phyloP scores from a whole-genome alignment of 2,329 filamentous ascomycete genomes.

The Graphiopsis chlorocephala region DNA sequence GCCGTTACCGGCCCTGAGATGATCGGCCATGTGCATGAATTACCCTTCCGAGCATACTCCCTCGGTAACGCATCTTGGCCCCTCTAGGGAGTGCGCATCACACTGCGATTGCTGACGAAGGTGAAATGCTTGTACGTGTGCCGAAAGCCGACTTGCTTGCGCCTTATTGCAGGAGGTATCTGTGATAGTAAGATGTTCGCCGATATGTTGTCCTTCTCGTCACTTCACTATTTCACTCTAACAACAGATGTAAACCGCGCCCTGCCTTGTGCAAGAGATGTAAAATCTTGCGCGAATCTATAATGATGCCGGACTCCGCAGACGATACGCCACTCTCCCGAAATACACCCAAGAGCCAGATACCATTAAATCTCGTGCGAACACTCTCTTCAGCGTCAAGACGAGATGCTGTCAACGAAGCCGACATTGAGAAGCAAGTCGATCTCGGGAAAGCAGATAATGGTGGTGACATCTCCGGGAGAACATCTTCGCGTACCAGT shows the following conservation, averaged over 20 bases:
- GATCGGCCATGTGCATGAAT: slow-evolving; percentile 9
- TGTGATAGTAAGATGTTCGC: not conserved
- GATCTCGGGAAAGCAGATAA: slow-evolving; percentile 27
- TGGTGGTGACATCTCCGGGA: slow-evolving; percentile 27
- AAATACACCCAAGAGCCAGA: not conserved
- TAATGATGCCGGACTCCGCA: not conserved
- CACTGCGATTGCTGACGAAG: slow-evolving; percentile 4
- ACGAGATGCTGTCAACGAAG: slow-evolving; percentile 13
- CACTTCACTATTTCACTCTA: not conserved
- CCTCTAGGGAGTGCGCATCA: slow-evolving; percentile 13
- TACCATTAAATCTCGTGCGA: slow-evolving; percentile 5
- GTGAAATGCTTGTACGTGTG: slow-evolving; percentile 9
- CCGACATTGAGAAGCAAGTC: slow-evolving; percentile 21
- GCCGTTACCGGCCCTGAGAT: slow-evolving; percentile 3
- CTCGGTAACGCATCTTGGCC: slow-evolving; percentile 14
- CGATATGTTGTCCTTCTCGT: not conserved
- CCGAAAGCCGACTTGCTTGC: slow-evolving; percentile 5
- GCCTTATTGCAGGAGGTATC: not conserved
- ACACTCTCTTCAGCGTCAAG: not conserved
- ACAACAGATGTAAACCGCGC: not conserved
- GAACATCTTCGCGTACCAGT: slow-evolving; percentile 2
- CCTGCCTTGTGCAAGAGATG: not conserved
- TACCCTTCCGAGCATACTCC: not conserved
- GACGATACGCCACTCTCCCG: not conserved
- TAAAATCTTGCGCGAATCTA: not conserved